Base-by-base conservation (phyloP, 2,329 filamentous ascomycete genomes). In the Colletotrichum eremochloae region DNA sequence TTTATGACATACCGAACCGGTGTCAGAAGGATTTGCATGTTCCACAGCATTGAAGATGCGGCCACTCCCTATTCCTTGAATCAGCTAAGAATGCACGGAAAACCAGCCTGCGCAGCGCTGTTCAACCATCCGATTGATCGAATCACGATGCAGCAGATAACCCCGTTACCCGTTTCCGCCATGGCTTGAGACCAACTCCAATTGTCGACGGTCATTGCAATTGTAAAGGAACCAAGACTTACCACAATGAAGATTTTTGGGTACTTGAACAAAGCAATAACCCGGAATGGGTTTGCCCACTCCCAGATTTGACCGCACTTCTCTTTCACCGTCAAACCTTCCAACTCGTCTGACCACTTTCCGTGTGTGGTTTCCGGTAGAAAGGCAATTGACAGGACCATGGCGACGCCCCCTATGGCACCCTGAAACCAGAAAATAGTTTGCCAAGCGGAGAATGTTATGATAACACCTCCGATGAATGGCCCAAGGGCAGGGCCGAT, bases 351-450 rank as follows among this genome's bases (percentile, higher is more conserved):
- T 29, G 89, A 88, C 69, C 88, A 88, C 77, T 87, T 90, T 71
- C 88, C 86, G 69, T 91, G 88, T 65, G 92, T 91, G 0, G 92
- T 94, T 77, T 94, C 92, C 0, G 91, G 91, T 29, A 93, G 85
- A 42, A 93, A 82, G 72, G 90, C 86, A 63, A 89, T 82, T 38
- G 91, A 85, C 3, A 89, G 82, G 0, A 89, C n/a, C 0, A 86
- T 83, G 2, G 88, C 89, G 0, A 86, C 79, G 2, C 86, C 91
- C 0, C 88, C 87, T 1, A 94, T 84, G 0, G 87, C 91, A 0
- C 89, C 86, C 75, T 93, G 91, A 1, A 94, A 83, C 89, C 91
- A 93, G 81, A 93, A 93, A 71, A 94, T 92, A 55, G 88, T 87
- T 40, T 91, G 83, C 92, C 92, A 94, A 24, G 84, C 86, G 5